These are phyloP conservation scores for Colletotrichum sp. DNA, from an alignment of 2,329 filamentous ascomycete species.

Conservation along the genomic window DNA sequence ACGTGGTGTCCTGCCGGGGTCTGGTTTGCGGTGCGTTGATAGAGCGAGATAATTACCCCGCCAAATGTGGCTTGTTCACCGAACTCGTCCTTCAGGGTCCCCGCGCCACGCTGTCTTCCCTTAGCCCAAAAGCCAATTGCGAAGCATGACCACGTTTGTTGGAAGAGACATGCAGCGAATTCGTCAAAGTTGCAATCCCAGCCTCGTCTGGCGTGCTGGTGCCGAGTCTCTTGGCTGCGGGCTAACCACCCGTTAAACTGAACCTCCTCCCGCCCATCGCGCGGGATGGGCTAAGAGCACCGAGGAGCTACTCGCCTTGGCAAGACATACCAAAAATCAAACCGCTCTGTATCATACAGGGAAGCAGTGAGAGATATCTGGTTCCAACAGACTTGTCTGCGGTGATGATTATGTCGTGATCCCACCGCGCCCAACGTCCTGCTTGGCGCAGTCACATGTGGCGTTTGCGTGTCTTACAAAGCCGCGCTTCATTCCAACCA, in stretches of 20 bases:
- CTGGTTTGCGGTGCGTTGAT: neutral
- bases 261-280: neutral
- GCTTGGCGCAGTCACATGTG: neutral
- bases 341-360: neutral
- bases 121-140: neutral
- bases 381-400: neutral
- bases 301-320: neutral
- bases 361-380: neutral
- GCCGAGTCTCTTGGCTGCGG: conserved; percentile 18
- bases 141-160: neutral
- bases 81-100: neutral
- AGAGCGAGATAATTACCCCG: conserved; percentile 1
- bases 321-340: neutral
- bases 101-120: conserved; percentile 7
- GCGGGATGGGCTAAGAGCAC: neutral
- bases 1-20: neutral
- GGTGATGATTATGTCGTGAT: neutral
- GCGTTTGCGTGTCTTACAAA: neutral
- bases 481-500: neutral
- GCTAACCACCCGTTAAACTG: neutral
- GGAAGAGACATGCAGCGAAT: neutral
- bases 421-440: neutral
- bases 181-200: conserved; percentile 18
- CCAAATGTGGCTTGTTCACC: conserved; percentile 16
- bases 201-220: conserved; percentile 20